Evolutionary conservation across 148 eudicot species (phyloP).

Genomic region (Euryodendron excelsum): DNA sequence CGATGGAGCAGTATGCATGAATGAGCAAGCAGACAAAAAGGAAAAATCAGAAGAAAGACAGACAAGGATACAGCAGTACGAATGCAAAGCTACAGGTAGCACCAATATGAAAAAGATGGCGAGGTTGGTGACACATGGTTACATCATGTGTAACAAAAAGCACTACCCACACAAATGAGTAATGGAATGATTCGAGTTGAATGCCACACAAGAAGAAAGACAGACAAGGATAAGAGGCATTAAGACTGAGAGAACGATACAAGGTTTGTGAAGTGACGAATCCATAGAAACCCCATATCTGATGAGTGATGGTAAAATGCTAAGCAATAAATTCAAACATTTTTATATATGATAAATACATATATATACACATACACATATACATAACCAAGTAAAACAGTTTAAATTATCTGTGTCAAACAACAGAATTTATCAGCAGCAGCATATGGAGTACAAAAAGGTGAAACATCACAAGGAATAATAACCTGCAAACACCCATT

Average conservation of each 20-base stretch:
- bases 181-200: too few species aligned
- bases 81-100: too few species aligned
- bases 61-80: too few species aligned
- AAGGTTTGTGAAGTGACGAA: too few species aligned
- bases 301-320: background rate
- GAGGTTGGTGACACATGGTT: too few species aligned
- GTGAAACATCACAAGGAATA: background rate
- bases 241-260: too few species aligned
- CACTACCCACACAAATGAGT: too few species aligned
- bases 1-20: background rate
- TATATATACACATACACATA: background rate
- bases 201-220: too few species aligned
- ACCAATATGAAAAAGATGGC: too few species aligned
- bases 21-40: background rate
- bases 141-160: too few species aligned
- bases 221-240: too few species aligned
- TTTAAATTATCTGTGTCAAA: background rate
- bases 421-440: background rate
- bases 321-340: background rate
- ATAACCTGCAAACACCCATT: background rate
- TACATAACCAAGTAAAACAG: too few species aligned
- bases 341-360: background rate
- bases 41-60: background rate
- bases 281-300: background rate
- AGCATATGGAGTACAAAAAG: background rate